phyloP scores from a whole-genome alignment of 2,329 filamentous ascomycete species.

The Cadophora sp. region DNA sequence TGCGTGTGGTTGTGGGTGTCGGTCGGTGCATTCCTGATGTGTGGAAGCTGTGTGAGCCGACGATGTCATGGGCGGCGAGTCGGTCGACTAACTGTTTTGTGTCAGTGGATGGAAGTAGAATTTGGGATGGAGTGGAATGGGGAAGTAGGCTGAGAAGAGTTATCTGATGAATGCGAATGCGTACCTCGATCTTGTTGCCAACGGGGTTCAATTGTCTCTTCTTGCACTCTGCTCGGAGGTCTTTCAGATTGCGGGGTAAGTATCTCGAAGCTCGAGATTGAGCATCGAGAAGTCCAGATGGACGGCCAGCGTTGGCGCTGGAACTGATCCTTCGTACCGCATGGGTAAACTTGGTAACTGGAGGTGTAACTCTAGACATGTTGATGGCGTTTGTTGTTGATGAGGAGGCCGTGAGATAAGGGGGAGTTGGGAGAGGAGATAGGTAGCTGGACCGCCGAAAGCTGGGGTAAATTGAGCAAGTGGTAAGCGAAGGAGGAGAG shows the following conservation, averaged over 20 bases:
- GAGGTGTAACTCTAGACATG: slow-evolving; percentile 45
- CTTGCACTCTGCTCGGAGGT: slow-evolving; percentile 40
- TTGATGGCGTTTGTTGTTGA: slow-evolving; percentile 21
- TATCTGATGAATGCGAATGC: background rate
- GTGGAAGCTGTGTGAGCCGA: slow-evolving; percentile 38
- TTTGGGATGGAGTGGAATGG: too few relatives aligned
- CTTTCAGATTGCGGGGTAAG: slow-evolving; percentile 40
- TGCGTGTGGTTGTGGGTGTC: slow-evolving; percentile 49
- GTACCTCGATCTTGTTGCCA: slow-evolving; percentile 43
- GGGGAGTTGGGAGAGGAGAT: slow-evolving; percentile 15
- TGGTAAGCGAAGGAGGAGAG: slow-evolving; percentile 13
- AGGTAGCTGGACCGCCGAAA: slow-evolving; percentile 4
- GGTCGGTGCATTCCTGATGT: slow-evolving; percentile 42
- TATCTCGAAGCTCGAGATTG: slow-evolving; percentile 35
- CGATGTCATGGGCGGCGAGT: slow-evolving; percentile 39
- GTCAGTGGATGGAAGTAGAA: background rate
- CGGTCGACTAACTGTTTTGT: slow-evolving; percentile 39
- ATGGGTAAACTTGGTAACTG: slow-evolving; percentile 41
- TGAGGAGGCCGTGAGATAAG: slow-evolving; percentile 15
- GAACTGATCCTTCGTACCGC: slow-evolving; percentile 39
- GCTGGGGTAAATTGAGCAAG: slow-evolving; percentile 15
- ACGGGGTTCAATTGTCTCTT: slow-evolving; percentile 36
- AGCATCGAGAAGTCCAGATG: slow-evolving; percentile 37
- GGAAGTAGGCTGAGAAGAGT: background rate
- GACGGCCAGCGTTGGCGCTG: slow-evolving; percentile 35